Conservation (phyloP, 2,329 filamentous ascomycete genomes). For the Arthrobotrys sphaeroides region DNA sequence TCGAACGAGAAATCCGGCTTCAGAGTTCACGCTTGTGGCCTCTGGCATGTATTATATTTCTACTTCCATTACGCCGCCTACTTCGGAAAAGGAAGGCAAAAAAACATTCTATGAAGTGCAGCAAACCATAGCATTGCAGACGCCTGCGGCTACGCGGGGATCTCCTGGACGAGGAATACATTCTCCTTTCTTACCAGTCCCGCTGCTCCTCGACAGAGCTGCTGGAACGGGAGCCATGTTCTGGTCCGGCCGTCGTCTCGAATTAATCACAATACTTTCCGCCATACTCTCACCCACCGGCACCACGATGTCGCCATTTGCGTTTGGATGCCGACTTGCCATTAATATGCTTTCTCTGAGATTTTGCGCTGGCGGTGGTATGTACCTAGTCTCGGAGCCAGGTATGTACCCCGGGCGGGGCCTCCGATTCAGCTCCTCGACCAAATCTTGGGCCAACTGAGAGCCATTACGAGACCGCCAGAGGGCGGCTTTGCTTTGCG, state of each 20-base stretch:
- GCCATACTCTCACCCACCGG: constrained; percentile 20
- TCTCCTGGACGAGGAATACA: constrained; percentile 13
- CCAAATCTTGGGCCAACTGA: neutral
- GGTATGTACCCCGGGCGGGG: too few relatives aligned
- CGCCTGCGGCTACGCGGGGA: neutral
- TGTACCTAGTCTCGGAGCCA: too few relatives aligned
- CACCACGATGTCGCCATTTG: constrained; percentile 34
- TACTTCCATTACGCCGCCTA: neutral
- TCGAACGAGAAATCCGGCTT: neutral
- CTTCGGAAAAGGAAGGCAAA: neutral
- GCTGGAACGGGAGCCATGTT: neutral
- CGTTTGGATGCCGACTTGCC: constrained; percentile 31
- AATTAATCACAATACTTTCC: constrained; percentile 31
- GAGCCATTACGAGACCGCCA: constrained; percentile 15
- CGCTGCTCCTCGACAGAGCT: constrained; percentile 10
- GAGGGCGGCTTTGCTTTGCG: constrained; percentile 11
- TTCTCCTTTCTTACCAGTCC: constrained; percentile 33
- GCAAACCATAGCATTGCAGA: constrained; percentile 25
- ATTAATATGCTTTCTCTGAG: constrained; percentile 26
- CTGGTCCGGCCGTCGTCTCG: neutral
- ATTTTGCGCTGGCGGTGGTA: constrained; percentile 29
- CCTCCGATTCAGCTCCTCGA: constrained; percentile 23
- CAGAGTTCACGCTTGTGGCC: neutral
- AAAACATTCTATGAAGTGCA: neutral
- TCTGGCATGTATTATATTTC: constrained; percentile 9